Evolutionary conservation across 768 basidiomycete genomes (phyloP), one percentile per base, ranked within the genome.

Genomic region (Kwoniella bestiolae): DNA sequence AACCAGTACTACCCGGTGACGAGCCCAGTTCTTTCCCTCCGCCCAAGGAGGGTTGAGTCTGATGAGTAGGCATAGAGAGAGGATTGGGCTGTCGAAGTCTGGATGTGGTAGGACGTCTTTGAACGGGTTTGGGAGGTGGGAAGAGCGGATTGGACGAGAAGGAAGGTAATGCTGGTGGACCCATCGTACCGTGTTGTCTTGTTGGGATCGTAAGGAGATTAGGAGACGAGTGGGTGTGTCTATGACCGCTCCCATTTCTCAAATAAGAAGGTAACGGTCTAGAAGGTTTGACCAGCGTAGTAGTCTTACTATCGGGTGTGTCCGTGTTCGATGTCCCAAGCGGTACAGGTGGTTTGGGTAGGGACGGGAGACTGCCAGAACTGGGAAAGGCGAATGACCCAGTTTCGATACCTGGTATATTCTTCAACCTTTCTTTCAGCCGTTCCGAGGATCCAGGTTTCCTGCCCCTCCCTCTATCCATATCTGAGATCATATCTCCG

Each of bases 221-320:
- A 16, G 67, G 67, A 3, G 67, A 68, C 7, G 67, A 68, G 46
- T 68, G 62, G 4, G 67, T 68, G 34, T 68, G 63, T 38, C 67
- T 50, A 46, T 68, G 67, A 28, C 56, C 52, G 38, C 14, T 18
- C 5, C 38, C 8, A 3, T 41, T 52, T 14, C 12, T 66, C 31
- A 66, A 38, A 32, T 66, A 41, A 16, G 63, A 59, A 6, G 63
- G 63, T 14, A 65, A 38, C 28, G 63, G 63, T 59, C 50, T 50
- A 16, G 63, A 65, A 14, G 62, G 62, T 49, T 32, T 44, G 18
- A 56, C 44, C 18, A 45, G 26, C n/a, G 56, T 35, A 6, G 31
- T 56, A 14, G 21, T 53, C n/a, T 25, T 41, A 3, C 26, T 55
- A n/a, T n/a, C n/a, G n/a, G n/a, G n/a, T n/a, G n/a, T n/a, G n/a